Percentiles rank a stretch among this genome's conserved stretches.
Conservation (phyloP, 305 asterid species). For the Withania somnifera region DNA sequence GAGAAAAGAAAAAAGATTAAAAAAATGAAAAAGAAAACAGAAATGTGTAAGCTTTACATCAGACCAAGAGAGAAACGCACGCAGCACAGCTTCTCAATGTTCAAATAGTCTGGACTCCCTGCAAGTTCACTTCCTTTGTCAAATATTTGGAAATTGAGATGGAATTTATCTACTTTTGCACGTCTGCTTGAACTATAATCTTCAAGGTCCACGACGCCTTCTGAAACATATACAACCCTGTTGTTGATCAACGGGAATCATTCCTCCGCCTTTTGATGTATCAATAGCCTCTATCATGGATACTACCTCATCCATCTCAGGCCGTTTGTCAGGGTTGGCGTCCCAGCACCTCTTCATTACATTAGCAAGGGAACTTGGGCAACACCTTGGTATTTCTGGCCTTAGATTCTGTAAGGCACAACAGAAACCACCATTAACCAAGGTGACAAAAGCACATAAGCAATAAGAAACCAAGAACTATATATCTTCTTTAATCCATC, state of each 20-base stretch:
- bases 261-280: slow-evolving; percentile 31
- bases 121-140: slow-evolving; percentile 14
- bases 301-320: slow-evolving; percentile 36
- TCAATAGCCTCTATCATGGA: slow-evolving; percentile 25
- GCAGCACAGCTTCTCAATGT: slow-evolving; percentile 20
- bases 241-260: slow-evolving; percentile 29
- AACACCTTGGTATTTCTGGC: slow-evolving; percentile 33
- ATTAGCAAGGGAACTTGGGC: slow-evolving; percentile 25
- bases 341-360: slow-evolving; percentile 34
- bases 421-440: neutral
- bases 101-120: slow-evolving; percentile 14
- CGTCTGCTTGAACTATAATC: neutral
- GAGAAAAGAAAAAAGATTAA: neutral
- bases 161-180: slow-evolving; percentile 14
- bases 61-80: slow-evolving; percentile 11
- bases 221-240: slow-evolving; percentile 27
- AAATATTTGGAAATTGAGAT: slow-evolving; percentile 5
- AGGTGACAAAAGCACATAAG: neutral
- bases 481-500: neutral
- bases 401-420: slow-evolving; percentile 19
- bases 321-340: slow-evolving; percentile 28
- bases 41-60: slow-evolving; percentile 4
- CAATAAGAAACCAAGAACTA: neutral
- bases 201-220: slow-evolving; percentile 50
- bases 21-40: neutral